phyloP scores from a whole-genome alignment of 768 basidiomycete genomes.

The Chalciporus piperatus region DNA sequence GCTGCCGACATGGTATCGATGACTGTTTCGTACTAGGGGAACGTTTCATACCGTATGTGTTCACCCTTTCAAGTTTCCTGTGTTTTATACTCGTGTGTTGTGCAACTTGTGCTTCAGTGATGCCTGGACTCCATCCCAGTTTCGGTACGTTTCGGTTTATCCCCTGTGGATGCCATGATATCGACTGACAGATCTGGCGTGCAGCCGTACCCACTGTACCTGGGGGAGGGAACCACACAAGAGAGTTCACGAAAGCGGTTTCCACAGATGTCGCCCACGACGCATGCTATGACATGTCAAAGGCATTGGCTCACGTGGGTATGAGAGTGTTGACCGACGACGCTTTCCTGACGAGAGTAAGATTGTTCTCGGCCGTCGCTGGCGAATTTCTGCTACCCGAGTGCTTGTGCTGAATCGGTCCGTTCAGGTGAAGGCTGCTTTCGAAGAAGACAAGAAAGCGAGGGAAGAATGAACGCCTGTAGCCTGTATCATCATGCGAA shows the following conservation, averaged over 20 bases:
- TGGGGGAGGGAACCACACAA: conserved; percentile 76
- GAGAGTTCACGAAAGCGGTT: conserved; percentile 59
- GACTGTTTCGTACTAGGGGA: conserved; percentile 30
- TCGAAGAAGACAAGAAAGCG: conserved; percentile 39
- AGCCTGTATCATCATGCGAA: too few species aligned
- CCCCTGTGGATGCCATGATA: not conserved
- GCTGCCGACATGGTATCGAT: not conserved
- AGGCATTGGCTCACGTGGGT: conserved; percentile 67
- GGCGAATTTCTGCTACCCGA: not conserved
- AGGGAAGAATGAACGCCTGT: conserved; percentile 1
- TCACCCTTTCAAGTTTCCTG: not conserved
- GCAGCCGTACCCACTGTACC: conserved; percentile 69
- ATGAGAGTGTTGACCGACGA: conserved; percentile 66
- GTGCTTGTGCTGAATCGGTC: not conserved
- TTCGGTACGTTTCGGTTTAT: conserved; percentile 34
- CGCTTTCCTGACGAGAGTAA: conserved; percentile 54
- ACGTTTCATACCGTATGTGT: conserved; percentile 63
- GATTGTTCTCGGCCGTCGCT: conserved; percentile 6
- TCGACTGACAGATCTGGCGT: not conserved
- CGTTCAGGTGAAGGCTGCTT: conserved; percentile 44
- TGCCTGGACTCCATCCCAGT: conserved; percentile 71
- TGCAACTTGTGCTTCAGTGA: conserved; percentile 32
- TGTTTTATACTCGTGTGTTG: not conserved
- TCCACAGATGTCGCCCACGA: conserved; percentile 58
- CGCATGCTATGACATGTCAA: conserved; percentile 63